Evolutionary conservation across 371 early-diverging fungal species (phyloP).

Genomic region (Gilbertella persicaria): DNA sequence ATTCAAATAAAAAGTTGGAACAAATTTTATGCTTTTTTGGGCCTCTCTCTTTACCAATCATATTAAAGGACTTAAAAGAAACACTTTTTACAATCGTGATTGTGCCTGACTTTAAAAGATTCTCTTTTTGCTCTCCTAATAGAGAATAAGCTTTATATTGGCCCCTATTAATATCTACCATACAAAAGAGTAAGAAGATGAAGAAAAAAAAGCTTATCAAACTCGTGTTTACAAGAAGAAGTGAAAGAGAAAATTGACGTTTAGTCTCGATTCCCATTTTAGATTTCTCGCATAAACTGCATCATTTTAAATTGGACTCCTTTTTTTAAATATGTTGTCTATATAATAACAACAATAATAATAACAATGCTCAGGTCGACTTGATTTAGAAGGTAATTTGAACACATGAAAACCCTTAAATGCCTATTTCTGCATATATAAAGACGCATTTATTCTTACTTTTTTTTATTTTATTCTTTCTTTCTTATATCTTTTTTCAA

Average conservation of each 20-base stretch:
- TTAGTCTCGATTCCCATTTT: slow-evolving; percentile 23
- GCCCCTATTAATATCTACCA: neutral
- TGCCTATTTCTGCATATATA: slow-evolving; percentile 5
- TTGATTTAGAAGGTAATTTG: slow-evolving; percentile 16
- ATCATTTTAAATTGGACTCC: slow-evolving; percentile 29
- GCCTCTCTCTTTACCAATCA: too few species aligned
- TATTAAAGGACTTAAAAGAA: too few species aligned
- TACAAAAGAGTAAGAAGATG: too few species aligned
- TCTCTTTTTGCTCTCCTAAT: neutral
- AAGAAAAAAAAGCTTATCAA: slow-evolving; percentile 1
- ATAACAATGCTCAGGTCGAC: neutral
- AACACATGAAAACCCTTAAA: slow-evolving; percentile 13
- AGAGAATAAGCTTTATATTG: too few species aligned
- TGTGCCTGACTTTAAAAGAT: neutral
- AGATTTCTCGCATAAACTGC: slow-evolving; percentile 9
- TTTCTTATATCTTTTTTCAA: slow-evolving; percentile 3
- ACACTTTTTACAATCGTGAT: too few species aligned
- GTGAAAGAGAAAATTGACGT: slow-evolving; percentile 7
- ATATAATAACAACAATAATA: neutral
- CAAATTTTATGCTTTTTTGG: too few species aligned
- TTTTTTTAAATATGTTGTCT: slow-evolving; percentile 11
- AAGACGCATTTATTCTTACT: slow-evolving; percentile 3
- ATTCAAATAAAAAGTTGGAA: too few species aligned
- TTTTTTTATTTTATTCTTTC: neutral
- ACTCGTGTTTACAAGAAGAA: slow-evolving; percentile 16